Evolutionary conservation across 106 monocot species (phyloP).

Genomic region (Dioscorea alata): DNA sequence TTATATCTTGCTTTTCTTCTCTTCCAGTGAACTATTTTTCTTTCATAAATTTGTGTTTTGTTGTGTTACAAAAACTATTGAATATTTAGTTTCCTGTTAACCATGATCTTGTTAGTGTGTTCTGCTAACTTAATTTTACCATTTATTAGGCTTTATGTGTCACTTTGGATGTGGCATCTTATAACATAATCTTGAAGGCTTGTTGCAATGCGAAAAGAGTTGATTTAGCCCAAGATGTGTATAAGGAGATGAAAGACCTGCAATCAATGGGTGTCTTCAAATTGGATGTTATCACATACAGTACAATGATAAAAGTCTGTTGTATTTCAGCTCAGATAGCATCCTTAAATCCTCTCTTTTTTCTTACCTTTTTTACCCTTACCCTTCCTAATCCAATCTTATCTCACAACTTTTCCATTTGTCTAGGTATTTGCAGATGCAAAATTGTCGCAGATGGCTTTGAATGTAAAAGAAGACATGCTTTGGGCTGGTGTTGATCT

Average conservation of each 20-base stretch:
- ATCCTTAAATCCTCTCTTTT: not conserved
- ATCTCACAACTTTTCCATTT: not conserved
- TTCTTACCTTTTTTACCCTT: not conserved
- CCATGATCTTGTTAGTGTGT: no score
- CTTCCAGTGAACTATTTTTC: no score
- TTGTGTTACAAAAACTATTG: no score
- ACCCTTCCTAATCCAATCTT: not conserved
- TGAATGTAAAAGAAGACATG: constrained; percentile 80
- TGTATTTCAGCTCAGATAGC: not conserved
- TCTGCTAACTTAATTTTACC: no score
- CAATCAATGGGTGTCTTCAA: constrained; percentile 34
- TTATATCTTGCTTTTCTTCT: no score
- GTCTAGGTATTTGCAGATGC: constrained; percentile 80
- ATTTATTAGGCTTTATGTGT: constrained; percentile 46
- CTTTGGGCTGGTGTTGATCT: constrained; percentile 47
- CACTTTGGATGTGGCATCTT: constrained; percentile 56
- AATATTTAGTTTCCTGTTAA: no score
- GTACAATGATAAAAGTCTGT: constrained; percentile 87
- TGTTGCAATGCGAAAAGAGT: constrained; percentile 72
- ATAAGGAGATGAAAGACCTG: constrained; percentile 49
- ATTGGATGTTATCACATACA: constrained; percentile 80
- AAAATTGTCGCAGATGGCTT: constrained; percentile 81
- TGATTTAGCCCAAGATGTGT: constrained; percentile 78
- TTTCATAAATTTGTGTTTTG: no score
- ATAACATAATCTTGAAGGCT: constrained; percentile 89